phyloP scores from a whole-genome alignment of 192 early-diverging fungal species.

The Coemansia sp. region DNA sequence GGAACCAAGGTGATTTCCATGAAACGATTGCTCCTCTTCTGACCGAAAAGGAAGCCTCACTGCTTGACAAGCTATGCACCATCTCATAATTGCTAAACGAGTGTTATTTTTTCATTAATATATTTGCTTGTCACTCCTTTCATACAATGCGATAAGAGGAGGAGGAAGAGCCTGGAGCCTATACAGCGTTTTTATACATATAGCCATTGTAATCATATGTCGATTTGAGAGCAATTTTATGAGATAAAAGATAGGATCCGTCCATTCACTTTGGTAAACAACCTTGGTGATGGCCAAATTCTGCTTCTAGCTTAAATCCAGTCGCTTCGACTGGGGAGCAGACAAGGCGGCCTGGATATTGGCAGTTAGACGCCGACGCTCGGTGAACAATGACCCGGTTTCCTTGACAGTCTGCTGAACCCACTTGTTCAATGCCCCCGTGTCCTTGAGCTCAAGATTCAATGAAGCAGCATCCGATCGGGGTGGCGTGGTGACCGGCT shows the following conservation, averaged over 20 bases:
- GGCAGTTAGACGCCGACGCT: slow-evolving; percentile 42
- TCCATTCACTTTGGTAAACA: background rate
- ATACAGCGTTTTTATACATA: no score
- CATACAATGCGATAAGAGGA: no score
- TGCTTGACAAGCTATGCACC: slow-evolving; percentile 20
- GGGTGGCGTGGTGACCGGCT: slow-evolving; percentile 11
- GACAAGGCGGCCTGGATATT: slow-evolving; percentile 47
- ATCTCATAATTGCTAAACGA: background rate
- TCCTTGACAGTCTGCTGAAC: slow-evolving; percentile 27
- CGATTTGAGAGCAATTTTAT: no score
- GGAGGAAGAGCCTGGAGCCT: no score
- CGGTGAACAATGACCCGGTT: slow-evolving; percentile 39
- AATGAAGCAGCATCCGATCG: slow-evolving; percentile 7
- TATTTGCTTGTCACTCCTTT: background rate
- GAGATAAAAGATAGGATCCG: no score
- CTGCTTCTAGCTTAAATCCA: slow-evolving; percentile 11
- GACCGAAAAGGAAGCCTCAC: slow-evolving; percentile 20
- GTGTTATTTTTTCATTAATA: background rate
- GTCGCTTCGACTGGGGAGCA: slow-evolving; percentile 28
- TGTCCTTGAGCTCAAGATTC: slow-evolving; percentile 1
- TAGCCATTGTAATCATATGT: no score
- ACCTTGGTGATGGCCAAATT: background rate
- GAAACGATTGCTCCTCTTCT: slow-evolving; percentile 32
- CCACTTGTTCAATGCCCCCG: slow-evolving; percentile 25
- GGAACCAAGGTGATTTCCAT: slow-evolving; percentile 17